Evolutionary conservation across 1,284 basidiomycete genomes (phyloP), one percentile per base, ranked within the genome.

Genomic region (Pascua sp.): DNA sequence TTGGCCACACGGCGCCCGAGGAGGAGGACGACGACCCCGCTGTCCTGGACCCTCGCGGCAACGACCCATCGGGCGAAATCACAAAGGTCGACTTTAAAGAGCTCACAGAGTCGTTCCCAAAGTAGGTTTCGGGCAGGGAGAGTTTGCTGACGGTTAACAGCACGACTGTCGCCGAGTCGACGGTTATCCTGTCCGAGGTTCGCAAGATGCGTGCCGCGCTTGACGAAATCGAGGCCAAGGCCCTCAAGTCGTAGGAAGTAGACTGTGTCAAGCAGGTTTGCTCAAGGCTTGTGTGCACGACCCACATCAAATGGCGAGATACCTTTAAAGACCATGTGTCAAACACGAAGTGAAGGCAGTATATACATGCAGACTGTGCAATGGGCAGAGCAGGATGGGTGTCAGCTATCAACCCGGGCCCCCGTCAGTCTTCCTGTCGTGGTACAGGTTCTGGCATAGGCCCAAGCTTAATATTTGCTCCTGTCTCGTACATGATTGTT

Each of bases 31-130:
- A 82, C 32, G 85, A 89, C 62, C 83, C 88, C 12, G 83, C 85
- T 52, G 83, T 85, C 46, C 79, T 81, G 32, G 82, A 86, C 59
- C 84, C 75, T 3, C 67, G 66, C 9, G 53, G 87, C 82, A 62
- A 79, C 53, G 75, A 73, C 49, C 66, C 70, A 2, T 59, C 64
- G 15, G 76, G 77, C 36, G 64, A 82, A 61, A 95, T 96, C 68
- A 86, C 83, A 64, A 88, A 80, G 67, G 83, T 88, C 39, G 80
- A 84, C 36, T 96, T 92, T 69, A 81, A 82, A 15, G 86, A 92
- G 48, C 76, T 96, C 50, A 79, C 89, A 64, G 85, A 85, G 73
- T 81, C 74, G 42, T 88, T 96, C 79, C 92, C 92, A 1, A 73
- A 73, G 74, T 81, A 74, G 42, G 88, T 32, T 32, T 32, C 4